phyloP scores from a whole-genome alignment of 192 early-diverging fungal genomes.

The Coemansia sp. region DNA sequence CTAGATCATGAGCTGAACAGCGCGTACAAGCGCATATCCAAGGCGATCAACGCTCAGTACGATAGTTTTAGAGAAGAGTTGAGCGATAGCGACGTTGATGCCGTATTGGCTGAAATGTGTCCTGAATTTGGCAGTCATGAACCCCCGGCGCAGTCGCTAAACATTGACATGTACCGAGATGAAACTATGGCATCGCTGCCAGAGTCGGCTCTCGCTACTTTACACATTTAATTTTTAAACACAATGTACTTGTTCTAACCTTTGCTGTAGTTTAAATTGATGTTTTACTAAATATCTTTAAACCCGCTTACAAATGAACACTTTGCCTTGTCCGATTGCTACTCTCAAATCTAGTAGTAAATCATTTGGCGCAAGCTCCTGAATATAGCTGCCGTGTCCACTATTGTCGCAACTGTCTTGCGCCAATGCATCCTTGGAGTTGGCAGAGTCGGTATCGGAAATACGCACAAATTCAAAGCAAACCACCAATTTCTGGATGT shows the following conservation, averaged over 20 bases:
- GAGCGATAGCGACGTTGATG: constrained; percentile 27
- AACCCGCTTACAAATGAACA: background rate
- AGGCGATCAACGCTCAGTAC: constrained; percentile 12
- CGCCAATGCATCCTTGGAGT: background rate
- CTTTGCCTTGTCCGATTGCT: background rate
- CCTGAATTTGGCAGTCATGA: background rate
- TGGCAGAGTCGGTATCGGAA: background rate
- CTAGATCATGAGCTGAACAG: constrained; percentile 12
- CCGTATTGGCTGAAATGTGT: background rate
- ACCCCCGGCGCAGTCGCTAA: background rate
- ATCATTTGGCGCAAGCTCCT: background rate
- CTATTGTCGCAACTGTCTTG: background rate
- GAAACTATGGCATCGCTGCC: constrained; percentile 3
- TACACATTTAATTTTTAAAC: background rate
- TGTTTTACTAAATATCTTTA: too few relatives aligned
- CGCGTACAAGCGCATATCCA: constrained; percentile 20
- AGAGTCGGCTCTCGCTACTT: background rate
- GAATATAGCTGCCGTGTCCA: background rate
- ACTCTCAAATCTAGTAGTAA: background rate
- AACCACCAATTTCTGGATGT: background rate
- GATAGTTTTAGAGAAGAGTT: constrained; percentile 21
- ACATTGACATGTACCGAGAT: constrained; percentile 29
- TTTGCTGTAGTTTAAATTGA: too few relatives aligned
- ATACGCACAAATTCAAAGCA: background rate
- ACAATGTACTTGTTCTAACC: background rate